Percentiles rank a stretch among this genome's conserved stretches.
phyloP scores from a whole-genome alignment of 495 filamentous ascomycete genomes.

The Tuber indicum region DNA sequence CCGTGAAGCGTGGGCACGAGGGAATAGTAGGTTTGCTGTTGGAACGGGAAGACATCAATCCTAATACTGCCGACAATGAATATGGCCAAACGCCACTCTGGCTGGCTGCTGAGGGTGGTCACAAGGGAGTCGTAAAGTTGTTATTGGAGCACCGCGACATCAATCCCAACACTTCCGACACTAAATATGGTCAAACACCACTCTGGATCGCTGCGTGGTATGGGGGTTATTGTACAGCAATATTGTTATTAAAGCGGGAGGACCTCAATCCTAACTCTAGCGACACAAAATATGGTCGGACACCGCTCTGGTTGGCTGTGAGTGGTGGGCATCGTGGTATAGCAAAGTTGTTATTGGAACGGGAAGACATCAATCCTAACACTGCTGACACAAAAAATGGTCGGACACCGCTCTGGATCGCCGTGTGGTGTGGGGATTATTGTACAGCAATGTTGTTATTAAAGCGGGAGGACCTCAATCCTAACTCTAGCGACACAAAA shows the following conservation, averaged over 20 bases:
- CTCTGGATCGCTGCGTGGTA: background rate
- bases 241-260: background rate
- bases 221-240: background rate
- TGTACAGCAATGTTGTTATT: background rate
- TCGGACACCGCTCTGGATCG: background rate
- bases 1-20: too few relatives aligned
- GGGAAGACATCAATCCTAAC: background rate
- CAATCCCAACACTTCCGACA: background rate
- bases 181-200: background rate
- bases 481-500: background rate
- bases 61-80: background rate
- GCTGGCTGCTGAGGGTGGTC: conserved; percentile 43
- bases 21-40: too few relatives aligned
- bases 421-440: background rate
- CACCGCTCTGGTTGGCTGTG: background rate
- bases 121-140: conserved; percentile 42
- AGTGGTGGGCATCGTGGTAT: background rate
- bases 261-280: background rate
- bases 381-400: background rate
- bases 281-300: background rate
- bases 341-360: too few relatives aligned
- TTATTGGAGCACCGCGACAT: background rate
- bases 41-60: too few relatives aligned
- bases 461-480: background rate
- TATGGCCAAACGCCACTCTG: conserved; percentile 39